Percentiles rank a stretch among this genome's conserved stretches.
These are phyloP conservation scores for Phytophthora litchii DNA, from an alignment of 352 stramenopile species.

Conservation along the genomic window DNA sequence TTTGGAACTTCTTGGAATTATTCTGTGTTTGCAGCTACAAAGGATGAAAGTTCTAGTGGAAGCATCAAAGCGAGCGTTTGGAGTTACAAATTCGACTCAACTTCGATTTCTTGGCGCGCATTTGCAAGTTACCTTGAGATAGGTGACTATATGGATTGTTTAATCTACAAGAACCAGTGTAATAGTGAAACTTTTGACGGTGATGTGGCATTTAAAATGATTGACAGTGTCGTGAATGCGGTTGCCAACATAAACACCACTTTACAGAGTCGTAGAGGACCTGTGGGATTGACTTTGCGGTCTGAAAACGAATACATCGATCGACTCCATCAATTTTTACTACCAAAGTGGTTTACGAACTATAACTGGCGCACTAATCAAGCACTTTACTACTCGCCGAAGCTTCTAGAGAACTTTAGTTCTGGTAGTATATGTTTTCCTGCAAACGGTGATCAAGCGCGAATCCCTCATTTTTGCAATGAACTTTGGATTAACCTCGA, in stretches of 20 bases:
- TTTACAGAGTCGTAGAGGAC: background rate
- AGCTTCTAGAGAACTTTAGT: conserved; percentile 1
- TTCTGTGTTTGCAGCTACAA: conserved; percentile 26
- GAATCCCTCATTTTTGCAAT: conserved; percentile 23
- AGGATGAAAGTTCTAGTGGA: conserved; percentile 1
- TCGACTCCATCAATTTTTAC: conserved; percentile 46
- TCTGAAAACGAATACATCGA: conserved; percentile 40
- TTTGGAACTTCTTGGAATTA: conserved; percentile 43
- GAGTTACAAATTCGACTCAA: conserved; percentile 52
- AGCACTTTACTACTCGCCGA: conserved; percentile 33
- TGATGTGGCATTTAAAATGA: conserved; percentile 33
- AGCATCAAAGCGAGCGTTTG: conserved; percentile 20
- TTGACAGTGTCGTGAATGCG: conserved; percentile 31
- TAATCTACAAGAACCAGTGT: conserved; percentile 25
- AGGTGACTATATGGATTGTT: conserved; percentile 23
- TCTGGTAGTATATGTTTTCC: conserved; percentile 30
- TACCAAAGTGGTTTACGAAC: conserved; percentile 38
- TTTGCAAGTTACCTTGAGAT: conserved; percentile 31
- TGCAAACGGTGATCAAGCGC: background rate
- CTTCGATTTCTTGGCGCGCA: conserved; percentile 35
- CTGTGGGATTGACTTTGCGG: conserved; percentile 18
- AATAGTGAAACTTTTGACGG: conserved; percentile 5
- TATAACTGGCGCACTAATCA: conserved; percentile 41
- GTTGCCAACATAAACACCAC: background rate
- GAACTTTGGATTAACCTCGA: conserved; percentile 36